A percentile compares a stretch with the other conserved stretches of the same genome.
Conservation (phyloP, 1,139 yeast species). For the Sugiyamaella castrensis region DNA sequence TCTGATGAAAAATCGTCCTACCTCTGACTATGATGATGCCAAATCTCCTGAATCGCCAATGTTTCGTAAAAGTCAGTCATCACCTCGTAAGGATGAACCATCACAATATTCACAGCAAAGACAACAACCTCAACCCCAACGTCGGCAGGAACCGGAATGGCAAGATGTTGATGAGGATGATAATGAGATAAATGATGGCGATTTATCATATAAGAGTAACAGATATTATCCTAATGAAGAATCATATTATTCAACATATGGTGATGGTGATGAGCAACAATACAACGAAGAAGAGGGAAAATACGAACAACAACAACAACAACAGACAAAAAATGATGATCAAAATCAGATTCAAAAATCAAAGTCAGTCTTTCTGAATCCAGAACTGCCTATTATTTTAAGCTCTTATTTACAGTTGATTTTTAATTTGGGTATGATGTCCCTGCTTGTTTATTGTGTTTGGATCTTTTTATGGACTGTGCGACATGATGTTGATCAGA, state of each 20-base stretch:
- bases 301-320: background rate
- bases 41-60: background rate
- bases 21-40: background rate
- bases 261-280: background rate
- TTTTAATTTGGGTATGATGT: slow-evolving; percentile 59
- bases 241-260: background rate
- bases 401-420: slow-evolving; percentile 69
- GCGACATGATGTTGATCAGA: slow-evolving; percentile 64
- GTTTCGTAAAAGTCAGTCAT: background rate
- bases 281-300: background rate
- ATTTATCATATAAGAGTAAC: no score
- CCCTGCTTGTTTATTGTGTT: slow-evolving; percentile 53
- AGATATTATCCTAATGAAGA: background rate
- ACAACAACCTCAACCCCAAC: background rate
- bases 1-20: slow-evolving; percentile 7
- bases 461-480: slow-evolving; percentile 58
- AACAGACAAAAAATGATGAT: no score
- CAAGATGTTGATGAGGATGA: slow-evolving; percentile 7
- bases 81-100: background rate
- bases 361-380: slow-evolving; percentile 40
- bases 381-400: slow-evolving; percentile 61
- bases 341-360: background rate
- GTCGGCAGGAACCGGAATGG: slow-evolving; percentile 1
- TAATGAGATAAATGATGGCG: background rate
- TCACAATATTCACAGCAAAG: background rate